Evolutionary conservation across 208 protist species (phyloP).

Genomic region (Acanthamoeba royreba): DNA sequence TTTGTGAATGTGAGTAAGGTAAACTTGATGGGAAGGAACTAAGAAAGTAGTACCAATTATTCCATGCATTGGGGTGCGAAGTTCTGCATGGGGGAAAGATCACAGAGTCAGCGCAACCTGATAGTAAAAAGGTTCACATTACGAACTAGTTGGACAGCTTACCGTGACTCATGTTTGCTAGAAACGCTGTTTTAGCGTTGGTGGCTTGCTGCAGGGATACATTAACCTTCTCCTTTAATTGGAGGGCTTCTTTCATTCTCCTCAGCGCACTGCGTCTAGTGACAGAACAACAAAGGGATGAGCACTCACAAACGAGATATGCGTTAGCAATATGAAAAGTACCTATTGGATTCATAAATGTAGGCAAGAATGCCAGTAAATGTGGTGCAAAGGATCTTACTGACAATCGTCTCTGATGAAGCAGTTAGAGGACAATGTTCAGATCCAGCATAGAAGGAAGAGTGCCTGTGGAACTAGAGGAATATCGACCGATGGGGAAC

Average conservation of each 20-base stretch:
- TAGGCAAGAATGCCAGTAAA: neutral
- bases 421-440: neutral
- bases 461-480: neutral
- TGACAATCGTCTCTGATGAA: neutral
- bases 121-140: neutral
- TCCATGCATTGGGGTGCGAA: slow-evolving; percentile 3
- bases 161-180: slow-evolving; percentile 26
- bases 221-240: neutral
- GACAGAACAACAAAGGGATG: neutral
- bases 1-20: neutral
- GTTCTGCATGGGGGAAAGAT: neutral
- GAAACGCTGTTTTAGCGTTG: neutral
- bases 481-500: neutral
- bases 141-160: neutral
- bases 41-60: neutral
- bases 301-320: neutral
- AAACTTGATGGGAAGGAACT: neutral
- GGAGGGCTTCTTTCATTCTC: neutral
- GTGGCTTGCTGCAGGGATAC: neutral
- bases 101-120: neutral
- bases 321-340: neutral
- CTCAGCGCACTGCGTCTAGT: neutral
- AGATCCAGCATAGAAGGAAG: neutral
- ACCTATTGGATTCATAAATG: neutral
- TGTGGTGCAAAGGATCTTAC: neutral